Evolutionary conservation across 2,329 filamentous ascomycete species (phyloP).

Genomic region (Penicillium aurantiogriseum): DNA sequence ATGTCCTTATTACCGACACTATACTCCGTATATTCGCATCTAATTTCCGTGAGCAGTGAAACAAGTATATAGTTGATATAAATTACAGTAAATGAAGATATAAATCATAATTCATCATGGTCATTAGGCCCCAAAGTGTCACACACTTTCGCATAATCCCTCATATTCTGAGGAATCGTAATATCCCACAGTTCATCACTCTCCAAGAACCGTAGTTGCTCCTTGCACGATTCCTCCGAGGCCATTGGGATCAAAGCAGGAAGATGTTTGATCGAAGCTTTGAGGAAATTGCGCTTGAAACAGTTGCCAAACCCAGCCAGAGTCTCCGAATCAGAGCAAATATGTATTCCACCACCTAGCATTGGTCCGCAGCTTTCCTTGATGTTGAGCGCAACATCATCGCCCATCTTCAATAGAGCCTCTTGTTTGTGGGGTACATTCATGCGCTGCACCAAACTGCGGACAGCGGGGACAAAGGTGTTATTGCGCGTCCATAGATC

Average conservation of each 20-base stretch:
- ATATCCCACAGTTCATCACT: constrained; percentile 34
- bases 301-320: constrained; percentile 36
- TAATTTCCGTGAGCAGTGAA: not conserved
- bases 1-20: not conserved
- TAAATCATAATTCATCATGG: constrained; percentile 20
- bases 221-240: constrained; percentile 30
- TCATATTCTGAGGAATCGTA: constrained; percentile 37
- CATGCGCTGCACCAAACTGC: constrained; percentile 31
- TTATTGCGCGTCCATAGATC: constrained; percentile 40
- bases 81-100: not conserved
- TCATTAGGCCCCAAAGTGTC: constrained; percentile 23
- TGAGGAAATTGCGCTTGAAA: constrained; percentile 36
- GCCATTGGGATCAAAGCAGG: constrained; percentile 33
- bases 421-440: constrained; percentile 32
- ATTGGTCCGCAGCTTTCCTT: constrained; percentile 32
- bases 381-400: constrained; percentile 36
- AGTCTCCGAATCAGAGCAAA: constrained; percentile 33
- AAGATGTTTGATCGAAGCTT: constrained; percentile 31
- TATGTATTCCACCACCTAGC: constrained; percentile 32
- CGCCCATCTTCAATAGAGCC: constrained; percentile 33
- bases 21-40: not conserved
- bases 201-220: constrained; percentile 32
- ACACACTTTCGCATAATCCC: constrained; percentile 35
- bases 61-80: not conserved
- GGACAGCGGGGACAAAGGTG: constrained; percentile 37